These are phyloP conservation scores for Iris macrosiphon DNA, from an alignment of 106 monocot species.

Conservation along the genomic window DNA sequence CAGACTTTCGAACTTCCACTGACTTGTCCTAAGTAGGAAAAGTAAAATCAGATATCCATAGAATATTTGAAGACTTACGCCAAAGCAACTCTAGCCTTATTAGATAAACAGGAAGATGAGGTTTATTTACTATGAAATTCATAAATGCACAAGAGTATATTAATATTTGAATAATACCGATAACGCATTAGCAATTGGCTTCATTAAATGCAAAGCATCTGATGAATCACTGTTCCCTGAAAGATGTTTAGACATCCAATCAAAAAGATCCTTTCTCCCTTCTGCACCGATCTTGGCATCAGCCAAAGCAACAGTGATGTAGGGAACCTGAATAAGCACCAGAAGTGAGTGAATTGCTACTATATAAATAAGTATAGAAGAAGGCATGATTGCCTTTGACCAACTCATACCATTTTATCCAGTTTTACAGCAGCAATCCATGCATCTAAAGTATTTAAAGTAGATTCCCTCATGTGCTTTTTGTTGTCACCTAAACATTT, in stretches of 20 bases:
- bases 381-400: neutral
- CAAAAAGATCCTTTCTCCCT: conserved; percentile 96
- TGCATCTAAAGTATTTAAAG: conserved; percentile 76
- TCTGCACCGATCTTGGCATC: conserved; percentile 87
- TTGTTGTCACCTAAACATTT: conserved; percentile 99
- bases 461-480: conserved; percentile 95
- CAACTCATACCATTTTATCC: conserved; percentile 77
- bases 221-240: conserved; percentile 56
- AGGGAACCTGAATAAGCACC: conserved; percentile 52
- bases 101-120: neutral
- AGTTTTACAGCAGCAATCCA: conserved; percentile 85
- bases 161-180: conserved; percentile 31
- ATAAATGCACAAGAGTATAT: too few relatives aligned
- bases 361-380: neutral
- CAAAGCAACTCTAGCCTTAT: neutral
- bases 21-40: conserved; percentile 78
- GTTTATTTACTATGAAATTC: neutral
- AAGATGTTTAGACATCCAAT: conserved; percentile 88
- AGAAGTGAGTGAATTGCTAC: neutral
- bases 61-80: neutral
- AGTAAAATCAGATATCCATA: too few relatives aligned
- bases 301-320: conserved; percentile 59
- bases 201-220: conserved; percentile 79
- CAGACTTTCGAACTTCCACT: conserved; percentile 91
- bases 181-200: conserved; percentile 69